Conservation (phyloP, 306 rosid species). For the Quercus wislizeni region DNA sequence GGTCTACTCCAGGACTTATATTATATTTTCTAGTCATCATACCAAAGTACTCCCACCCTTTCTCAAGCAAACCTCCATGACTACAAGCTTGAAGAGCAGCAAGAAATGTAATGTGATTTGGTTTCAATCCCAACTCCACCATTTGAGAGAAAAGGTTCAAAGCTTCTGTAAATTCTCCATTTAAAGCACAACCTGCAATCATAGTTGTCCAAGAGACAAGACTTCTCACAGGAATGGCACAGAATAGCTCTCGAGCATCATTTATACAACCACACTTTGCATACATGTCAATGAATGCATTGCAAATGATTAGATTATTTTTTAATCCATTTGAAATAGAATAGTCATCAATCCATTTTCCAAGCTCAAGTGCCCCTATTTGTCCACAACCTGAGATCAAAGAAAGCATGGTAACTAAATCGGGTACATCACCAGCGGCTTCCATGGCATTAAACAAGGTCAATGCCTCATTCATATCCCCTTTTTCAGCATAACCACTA, state of each 20-base stretch:
- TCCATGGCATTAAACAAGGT: conserved; percentile 57
- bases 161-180: conserved; percentile 62
- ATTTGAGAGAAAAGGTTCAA: conserved; percentile 41
- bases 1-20: conserved; percentile 55
- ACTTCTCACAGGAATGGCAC: conserved; percentile 40
- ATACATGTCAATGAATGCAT: conserved; percentile 74
- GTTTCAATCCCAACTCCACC: conserved; percentile 47
- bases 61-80: conserved; percentile 65
- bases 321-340: conserved; percentile 43
- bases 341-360: conserved; percentile 51
- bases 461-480: conserved; percentile 50
- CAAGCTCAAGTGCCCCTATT: conserved; percentile 52
- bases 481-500: conserved; percentile 59
- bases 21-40: conserved; percentile 44
- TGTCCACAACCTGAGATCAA: conserved; percentile 60
- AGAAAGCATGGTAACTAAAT: conserved; percentile 59
- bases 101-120: conserved; percentile 63
- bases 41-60: conserved; percentile 51
- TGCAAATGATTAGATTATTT: conserved; percentile 48
- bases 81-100: conserved; percentile 76
- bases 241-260: conserved; percentile 47
- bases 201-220: conserved; percentile 67
- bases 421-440: conserved; percentile 49
- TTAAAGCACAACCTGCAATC: conserved; percentile 64
- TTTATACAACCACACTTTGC: conserved; percentile 64